Percentiles rank a stretch among this genome's conserved stretches.
Conservation (phyloP, 805 yeast species). For the Scheffersomyces stipitis region DNA sequence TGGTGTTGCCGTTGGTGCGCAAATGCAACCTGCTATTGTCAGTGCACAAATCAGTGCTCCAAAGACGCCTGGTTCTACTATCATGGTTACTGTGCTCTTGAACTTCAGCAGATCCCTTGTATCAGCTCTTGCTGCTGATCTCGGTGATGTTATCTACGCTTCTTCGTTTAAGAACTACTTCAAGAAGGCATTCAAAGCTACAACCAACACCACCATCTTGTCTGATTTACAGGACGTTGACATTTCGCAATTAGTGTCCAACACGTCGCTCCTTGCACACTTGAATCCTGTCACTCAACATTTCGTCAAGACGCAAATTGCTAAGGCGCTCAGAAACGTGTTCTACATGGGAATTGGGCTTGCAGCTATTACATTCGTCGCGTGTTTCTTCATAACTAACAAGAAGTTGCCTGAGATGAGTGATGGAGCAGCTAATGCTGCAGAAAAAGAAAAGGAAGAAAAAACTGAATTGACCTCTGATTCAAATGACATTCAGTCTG, state of each 20-base stretch:
- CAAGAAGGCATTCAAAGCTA: slow-evolving; percentile 1
- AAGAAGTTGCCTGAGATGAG: slow-evolving; percentile 35
- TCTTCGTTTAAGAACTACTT: slow-evolving; percentile 17
- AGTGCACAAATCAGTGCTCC: slow-evolving; percentile 52
- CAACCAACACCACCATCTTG: slow-evolving; percentile 12
- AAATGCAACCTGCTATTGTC: slow-evolving; percentile 45
- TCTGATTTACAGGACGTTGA: slow-evolving; percentile 17
- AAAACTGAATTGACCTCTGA: no score
- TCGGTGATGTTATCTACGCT: slow-evolving; percentile 43
- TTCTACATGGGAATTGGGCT: slow-evolving; percentile 43
- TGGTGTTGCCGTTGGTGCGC: slow-evolving; percentile 50
- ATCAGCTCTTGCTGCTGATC: slow-evolving; percentile 44
- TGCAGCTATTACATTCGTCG: slow-evolving; percentile 28
- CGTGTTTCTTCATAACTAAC: slow-evolving; percentile 38
- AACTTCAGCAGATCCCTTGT: slow-evolving; percentile 47
- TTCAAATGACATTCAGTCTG: no score
- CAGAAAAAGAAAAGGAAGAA: not conserved
- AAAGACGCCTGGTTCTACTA: slow-evolving; percentile 48
- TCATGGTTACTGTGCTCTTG: slow-evolving; percentile 47
- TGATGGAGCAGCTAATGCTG: not conserved
- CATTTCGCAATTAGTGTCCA: slow-evolving; percentile 12
- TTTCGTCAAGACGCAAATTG: slow-evolving; percentile 29
- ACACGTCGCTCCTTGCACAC: slow-evolving; percentile 11
- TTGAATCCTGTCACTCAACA: slow-evolving; percentile 21
- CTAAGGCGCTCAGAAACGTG: slow-evolving; percentile 39